A percentile compares a stretch with the other conserved stretches of the same genome.
phyloP scores from a whole-genome alignment of 148 eudicot species.

The Limonium bicolor region DNA sequence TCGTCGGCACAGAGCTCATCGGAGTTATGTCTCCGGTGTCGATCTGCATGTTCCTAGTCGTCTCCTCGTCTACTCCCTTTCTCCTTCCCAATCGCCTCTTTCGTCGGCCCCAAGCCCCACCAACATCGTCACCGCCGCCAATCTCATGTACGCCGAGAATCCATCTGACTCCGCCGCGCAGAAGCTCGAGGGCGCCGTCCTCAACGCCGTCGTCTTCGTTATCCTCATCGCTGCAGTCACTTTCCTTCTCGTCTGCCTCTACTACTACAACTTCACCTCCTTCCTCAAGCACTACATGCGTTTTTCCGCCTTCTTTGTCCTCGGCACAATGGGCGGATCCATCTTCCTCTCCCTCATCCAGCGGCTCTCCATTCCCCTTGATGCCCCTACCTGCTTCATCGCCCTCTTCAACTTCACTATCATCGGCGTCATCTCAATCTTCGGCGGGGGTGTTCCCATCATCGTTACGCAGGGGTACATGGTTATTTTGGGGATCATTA shows the following conservation, averaged over 20 bases:
- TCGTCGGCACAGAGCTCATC: conserved; percentile 54
- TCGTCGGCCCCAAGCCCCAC: conserved; percentile 8
- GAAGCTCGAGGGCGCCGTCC: conserved; percentile 68
- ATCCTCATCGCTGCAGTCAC: conserved; percentile 47
- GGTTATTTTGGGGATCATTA: conserved; percentile 67
- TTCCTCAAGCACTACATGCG: conserved; percentile 66
- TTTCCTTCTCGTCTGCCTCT: conserved; percentile 60
- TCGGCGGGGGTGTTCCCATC: conserved; percentile 61
- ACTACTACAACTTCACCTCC: conserved; percentile 60
- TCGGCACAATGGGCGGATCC: conserved; percentile 60
- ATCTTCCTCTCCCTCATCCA: conserved; percentile 37
- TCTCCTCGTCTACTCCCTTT: conserved; percentile 19
- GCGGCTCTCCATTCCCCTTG: conserved; percentile 41
- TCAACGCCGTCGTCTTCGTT: conserved; percentile 71
- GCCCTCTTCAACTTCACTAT: conserved; percentile 44
- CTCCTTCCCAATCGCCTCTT: conserved; percentile 15
- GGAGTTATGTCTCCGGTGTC: conserved; percentile 80
- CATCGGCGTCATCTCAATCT: conserved; percentile 57
- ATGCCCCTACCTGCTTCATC: conserved; percentile 27
- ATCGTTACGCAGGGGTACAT: conserved; percentile 49
- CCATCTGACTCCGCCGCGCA: conserved; percentile 44
- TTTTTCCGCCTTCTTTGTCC: conserved; percentile 55
- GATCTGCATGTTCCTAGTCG: conserved; percentile 73
- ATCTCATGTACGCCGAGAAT: conserved; percentile 56
- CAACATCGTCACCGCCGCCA: conserved; percentile 63